Percentiles rank a stretch among this genome's conserved stretches.
Conservation (phyloP, 2,329 filamentous ascomycete species). For the Fusarium cyanostomum region DNA sequence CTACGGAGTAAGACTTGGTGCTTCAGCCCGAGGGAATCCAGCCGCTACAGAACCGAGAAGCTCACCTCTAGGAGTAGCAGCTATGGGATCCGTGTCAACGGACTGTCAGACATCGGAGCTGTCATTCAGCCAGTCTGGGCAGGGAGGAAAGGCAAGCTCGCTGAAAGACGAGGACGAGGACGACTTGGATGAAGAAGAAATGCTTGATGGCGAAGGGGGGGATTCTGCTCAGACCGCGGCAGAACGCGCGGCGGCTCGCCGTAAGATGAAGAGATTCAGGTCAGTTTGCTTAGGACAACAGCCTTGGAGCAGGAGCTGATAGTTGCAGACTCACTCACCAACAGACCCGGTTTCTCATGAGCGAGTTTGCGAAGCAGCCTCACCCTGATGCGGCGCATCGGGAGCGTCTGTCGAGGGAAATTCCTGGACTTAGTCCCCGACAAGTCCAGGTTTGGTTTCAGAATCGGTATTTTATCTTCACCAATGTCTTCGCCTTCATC, state of each 20-base stretch:
- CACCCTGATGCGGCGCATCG: slow-evolving; percentile 93
- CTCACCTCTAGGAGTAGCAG: background rate
- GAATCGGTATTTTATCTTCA: slow-evolving; percentile 73
- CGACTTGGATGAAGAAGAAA: slow-evolving; percentile 65
- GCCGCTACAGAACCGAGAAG: background rate
- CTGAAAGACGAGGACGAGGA: slow-evolving; percentile 63
- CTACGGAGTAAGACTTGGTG: slow-evolving; percentile 15
- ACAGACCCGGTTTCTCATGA: slow-evolving; percentile 97
- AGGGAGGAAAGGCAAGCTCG: slow-evolving; percentile 48
- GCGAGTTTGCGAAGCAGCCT: slow-evolving; percentile 93
- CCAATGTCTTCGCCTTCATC: background rate
- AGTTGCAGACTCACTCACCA: slow-evolving; percentile 83
- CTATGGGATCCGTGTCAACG: slow-evolving; percentile 31
- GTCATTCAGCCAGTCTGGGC: slow-evolving; percentile 47
- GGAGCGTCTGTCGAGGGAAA: slow-evolving; percentile 86
- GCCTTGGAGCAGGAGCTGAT: slow-evolving; percentile 46
- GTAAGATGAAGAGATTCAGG: slow-evolving; percentile 84
- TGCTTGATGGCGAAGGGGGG: slow-evolving; percentile 55
- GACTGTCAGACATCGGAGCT: slow-evolving; percentile 48
- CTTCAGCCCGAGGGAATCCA: background rate
- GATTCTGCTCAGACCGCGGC: slow-evolving; percentile 61
- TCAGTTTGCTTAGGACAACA: slow-evolving; percentile 49
- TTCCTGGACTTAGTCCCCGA: slow-evolving; percentile 87
- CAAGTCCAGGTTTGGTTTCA: slow-evolving; percentile 99
- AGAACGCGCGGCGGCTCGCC: slow-evolving; percentile 65